phyloP scores from a whole-genome alignment of 345 rosid genomes.

The Bruguiera sexangula region DNA sequence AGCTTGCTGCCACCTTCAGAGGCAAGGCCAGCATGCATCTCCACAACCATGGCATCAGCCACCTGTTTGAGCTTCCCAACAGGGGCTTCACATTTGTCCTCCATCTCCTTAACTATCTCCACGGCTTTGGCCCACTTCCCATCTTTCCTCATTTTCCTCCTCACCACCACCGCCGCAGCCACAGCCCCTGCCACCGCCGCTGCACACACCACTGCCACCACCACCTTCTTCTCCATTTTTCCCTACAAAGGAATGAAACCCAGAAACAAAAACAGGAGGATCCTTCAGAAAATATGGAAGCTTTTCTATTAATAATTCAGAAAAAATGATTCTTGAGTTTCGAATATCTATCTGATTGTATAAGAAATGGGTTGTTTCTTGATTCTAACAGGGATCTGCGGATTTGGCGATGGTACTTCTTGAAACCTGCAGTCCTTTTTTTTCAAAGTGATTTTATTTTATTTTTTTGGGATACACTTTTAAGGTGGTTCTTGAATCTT shows the following conservation, averaged over 20 bases:
- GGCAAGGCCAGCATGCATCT: conserved; percentile 99
- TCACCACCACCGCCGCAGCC: conserved; percentile 48
- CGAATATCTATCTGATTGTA: neutral
- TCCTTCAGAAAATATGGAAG: neutral
- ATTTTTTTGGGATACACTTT: too few relatives aligned
- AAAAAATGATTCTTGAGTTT: too few relatives aligned
- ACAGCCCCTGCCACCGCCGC: conserved; percentile 41
- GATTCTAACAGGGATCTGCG: neutral
- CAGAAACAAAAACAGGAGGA: neutral
- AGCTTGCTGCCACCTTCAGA: conserved; percentile 97
- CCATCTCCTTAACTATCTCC: conserved; percentile 67
- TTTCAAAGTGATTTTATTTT: too few relatives aligned
- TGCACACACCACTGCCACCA: conserved; percentile 41
- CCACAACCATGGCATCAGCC: conserved; percentile 96
- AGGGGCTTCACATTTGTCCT: conserved; percentile 75
- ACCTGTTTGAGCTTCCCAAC: conserved; percentile 56
- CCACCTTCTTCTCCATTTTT: conserved; percentile 57
- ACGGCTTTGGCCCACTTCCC: conserved; percentile 64
- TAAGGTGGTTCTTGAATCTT: neutral
- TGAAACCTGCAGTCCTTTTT: too few relatives aligned
- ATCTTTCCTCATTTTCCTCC: conserved; percentile 53
- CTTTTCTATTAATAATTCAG: too few relatives aligned
- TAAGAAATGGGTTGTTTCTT: neutral
- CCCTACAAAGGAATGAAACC: conserved; percentile 6
- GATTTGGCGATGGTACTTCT: neutral